These are phyloP conservation scores for Arctostaphylos glauca DNA, from an alignment of 148 eudicot genomes.

Conservation along the genomic window DNA sequence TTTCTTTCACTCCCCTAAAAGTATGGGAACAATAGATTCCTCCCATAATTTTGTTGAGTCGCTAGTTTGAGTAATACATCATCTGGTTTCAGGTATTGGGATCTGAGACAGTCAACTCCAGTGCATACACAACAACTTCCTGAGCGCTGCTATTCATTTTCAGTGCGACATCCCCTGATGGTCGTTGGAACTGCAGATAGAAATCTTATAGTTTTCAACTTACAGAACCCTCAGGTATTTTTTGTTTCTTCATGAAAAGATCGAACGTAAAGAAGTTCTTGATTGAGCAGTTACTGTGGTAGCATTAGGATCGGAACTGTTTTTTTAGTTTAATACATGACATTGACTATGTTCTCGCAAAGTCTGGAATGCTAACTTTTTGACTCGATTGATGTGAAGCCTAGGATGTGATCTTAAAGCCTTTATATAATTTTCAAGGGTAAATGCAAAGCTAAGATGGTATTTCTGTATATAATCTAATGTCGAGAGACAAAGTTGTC, in stretches of 20 bases:
- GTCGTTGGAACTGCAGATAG: constrained; percentile 95
- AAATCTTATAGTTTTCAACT: constrained; percentile 71
- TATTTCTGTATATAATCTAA: neutral
- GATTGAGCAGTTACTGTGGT: neutral
- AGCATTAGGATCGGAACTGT: neutral
- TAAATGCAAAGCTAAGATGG: neutral
- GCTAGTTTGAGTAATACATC: neutral
- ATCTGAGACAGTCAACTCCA: constrained; percentile 76
- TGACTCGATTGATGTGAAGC: neutral
- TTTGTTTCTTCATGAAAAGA: neutral
- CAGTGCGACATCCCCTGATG: constrained; percentile 83
- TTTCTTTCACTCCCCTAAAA: neutral
- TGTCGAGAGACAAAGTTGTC: neutral
- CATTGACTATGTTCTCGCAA: neutral
- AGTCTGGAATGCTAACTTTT: constrained; percentile 2
- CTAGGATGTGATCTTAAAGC: neutral
- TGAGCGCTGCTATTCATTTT: constrained; percentile 91
- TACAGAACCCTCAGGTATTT: constrained; percentile 86
- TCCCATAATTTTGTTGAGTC: neutral
- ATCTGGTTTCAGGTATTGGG: constrained; percentile 74
- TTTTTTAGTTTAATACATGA: neutral
- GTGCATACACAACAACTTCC: constrained; percentile 79
- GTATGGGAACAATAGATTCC: neutral
- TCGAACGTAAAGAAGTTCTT: neutral
- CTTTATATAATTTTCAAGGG: neutral